Percentiles rank a stretch among this genome's conserved stretches.
These are phyloP conservation scores for Fusarium concolor DNA, from an alignment of 2,329 filamentous ascomycete species.

Conservation along the genomic window DNA sequence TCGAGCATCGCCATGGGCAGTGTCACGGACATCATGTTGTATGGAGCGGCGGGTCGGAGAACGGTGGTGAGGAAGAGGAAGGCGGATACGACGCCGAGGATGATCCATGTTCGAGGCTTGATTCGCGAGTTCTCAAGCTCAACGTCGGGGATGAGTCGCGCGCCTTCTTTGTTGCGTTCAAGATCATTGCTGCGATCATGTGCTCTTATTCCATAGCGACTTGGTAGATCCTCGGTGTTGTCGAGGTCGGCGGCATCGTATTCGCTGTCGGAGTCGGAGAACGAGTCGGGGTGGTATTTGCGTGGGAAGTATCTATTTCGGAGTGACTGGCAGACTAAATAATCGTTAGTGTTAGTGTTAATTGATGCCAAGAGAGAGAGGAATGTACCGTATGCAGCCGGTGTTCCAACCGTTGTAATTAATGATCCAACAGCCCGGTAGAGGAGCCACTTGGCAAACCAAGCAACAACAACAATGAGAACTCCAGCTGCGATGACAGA, in stretches of 20 bases:
- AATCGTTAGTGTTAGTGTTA: slow-evolving; percentile 5
- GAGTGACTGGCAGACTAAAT: slow-evolving; percentile 29
- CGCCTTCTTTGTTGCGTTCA: slow-evolving; percentile 31
- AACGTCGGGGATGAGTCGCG: slow-evolving; percentile 23
- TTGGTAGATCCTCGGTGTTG: too few relatives aligned
- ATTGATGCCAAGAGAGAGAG: not conserved
- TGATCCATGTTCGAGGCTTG: slow-evolving; percentile 18
- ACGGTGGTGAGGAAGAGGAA: slow-evolving; percentile 35
- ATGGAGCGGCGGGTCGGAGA: slow-evolving; percentile 47
- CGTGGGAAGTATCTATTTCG: slow-evolving; percentile 15
- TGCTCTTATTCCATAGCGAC: too few relatives aligned
- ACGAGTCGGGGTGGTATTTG: slow-evolving; percentile 23
- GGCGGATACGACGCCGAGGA: not conserved
- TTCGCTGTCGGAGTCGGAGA: slow-evolving; percentile 37
- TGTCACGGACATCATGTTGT: slow-evolving; percentile 49
- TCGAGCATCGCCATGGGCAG: slow-evolving; percentile 48
- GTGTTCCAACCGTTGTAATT: slow-evolving; percentile 34
- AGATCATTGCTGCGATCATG: not conserved
- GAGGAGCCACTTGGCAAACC: slow-evolving; percentile 42
- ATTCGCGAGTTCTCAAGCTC: slow-evolving; percentile 12
- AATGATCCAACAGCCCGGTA: slow-evolving; percentile 40
- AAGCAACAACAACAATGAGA: slow-evolving; percentile 41
- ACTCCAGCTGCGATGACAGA: slow-evolving; percentile 41
- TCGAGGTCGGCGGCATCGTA: slow-evolving; percentile 24
- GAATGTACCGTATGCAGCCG: slow-evolving; percentile 39